phyloP scores from a whole-genome alignment of 768 basidiomycete species.

The Harrya chromipes region DNA sequence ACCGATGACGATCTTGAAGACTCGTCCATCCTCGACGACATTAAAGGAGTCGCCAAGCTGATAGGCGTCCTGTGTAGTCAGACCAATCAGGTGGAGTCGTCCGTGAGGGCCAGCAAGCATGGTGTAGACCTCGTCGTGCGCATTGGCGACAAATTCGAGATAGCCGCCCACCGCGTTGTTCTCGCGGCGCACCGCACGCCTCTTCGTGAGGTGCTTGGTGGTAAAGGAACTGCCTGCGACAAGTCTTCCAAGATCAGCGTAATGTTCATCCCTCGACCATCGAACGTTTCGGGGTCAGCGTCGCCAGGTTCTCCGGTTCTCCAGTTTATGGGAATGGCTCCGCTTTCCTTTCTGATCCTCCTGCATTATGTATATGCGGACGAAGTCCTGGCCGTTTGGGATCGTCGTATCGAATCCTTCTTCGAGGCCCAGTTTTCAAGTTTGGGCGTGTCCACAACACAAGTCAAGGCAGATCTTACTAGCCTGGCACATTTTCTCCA shows the following conservation, averaged over 20 bases:
- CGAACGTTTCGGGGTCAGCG: not conserved
- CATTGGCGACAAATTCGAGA: constrained; percentile 39
- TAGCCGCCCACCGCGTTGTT: constrained; percentile 67
- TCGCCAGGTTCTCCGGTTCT: constrained; percentile 2
- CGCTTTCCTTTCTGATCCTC: constrained; percentile 69
- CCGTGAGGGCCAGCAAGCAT: constrained; percentile 29
- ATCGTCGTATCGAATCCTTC: constrained; percentile 55
- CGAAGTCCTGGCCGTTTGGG: constrained; percentile 79
- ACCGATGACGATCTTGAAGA: constrained; percentile 37
- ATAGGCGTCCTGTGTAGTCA: constrained; percentile 8
- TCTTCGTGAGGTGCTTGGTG: constrained; percentile 43
- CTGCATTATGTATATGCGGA: constrained; percentile 90
- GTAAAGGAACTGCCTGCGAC: constrained; percentile 29
- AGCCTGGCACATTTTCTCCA: constrained; percentile 55
- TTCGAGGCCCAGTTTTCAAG: constrained; percentile 40
- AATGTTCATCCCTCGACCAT: constrained; percentile 11
- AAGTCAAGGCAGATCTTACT: constrained; percentile 63
- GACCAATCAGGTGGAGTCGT: not conserved
- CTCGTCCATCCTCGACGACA: constrained; percentile 34
- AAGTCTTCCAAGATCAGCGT: constrained; percentile 31
- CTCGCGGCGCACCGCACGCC: constrained; percentile 56
- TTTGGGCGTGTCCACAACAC: constrained; percentile 41
- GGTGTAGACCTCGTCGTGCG: constrained; percentile 66
- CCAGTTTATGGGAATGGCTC: constrained; percentile 52
- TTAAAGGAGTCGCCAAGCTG: constrained; percentile 29